A percentile compares a stretch with the other conserved stretches of the same genome.
These are phyloP conservation scores for Wickerhamiella hasegawae DNA, from an alignment of 805 yeast species.

Conservation along the genomic window DNA sequence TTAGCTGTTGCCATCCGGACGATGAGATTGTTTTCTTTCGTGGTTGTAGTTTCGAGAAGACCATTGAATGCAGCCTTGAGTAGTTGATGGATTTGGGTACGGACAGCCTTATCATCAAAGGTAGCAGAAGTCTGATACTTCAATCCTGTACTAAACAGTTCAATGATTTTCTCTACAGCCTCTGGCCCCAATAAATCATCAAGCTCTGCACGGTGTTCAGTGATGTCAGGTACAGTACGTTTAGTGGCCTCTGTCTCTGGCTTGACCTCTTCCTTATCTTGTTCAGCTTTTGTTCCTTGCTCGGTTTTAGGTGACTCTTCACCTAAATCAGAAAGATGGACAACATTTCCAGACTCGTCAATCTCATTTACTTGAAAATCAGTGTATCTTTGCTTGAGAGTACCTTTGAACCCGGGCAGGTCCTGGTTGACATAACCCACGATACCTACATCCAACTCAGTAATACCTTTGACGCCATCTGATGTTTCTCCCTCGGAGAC, in stretches of 20 bases:
- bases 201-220: slow-evolving; percentile 32
- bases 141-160: slow-evolving; percentile 36
- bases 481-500: no score
- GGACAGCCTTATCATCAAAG: slow-evolving; percentile 50
- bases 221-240: slow-evolving; percentile 3
- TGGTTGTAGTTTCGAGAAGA: slow-evolving; percentile 64
- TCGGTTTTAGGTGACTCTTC: slow-evolving; percentile 30
- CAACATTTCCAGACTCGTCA: slow-evolving; percentile 46
- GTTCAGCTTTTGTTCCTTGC: slow-evolving; percentile 17
- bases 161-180: slow-evolving; percentile 40
- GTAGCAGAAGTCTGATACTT: slow-evolving; percentile 40
- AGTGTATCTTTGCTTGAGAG: slow-evolving; percentile 74
- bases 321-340: slow-evolving; percentile 67
- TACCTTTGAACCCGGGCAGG: slow-evolving; percentile 55
- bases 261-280: slow-evolving; percentile 3
- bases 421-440: slow-evolving; percentile 44
- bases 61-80: slow-evolving; percentile 59
- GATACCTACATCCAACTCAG: slow-evolving; percentile 78
- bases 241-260: background rate
- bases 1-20: slow-evolving; percentile 32
- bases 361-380: slow-evolving; percentile 92
- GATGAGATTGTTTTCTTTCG: slow-evolving; percentile 29
- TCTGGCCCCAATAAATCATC: slow-evolving; percentile 41
- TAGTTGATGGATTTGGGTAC: slow-evolving; percentile 68
- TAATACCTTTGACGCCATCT: no score